Conservation (phyloP, 2,329 filamentous ascomycete genomes). For the Chaetomiaceae sp. region DNA sequence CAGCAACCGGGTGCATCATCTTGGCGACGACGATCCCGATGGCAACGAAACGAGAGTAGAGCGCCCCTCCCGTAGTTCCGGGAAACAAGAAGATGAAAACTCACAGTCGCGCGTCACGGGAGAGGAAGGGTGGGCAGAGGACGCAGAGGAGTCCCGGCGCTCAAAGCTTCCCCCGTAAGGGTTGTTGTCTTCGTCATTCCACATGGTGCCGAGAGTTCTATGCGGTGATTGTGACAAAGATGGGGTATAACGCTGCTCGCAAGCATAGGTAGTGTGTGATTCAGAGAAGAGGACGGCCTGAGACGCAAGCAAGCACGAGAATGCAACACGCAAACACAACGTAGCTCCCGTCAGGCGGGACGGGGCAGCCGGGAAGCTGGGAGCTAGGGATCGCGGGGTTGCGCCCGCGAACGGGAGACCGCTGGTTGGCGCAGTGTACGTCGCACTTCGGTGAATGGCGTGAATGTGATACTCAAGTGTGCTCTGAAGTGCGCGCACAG, state of each 20-base stretch:
- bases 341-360: background rate
- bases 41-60: background rate
- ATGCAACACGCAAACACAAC: background rate
- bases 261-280: constrained; percentile 1
- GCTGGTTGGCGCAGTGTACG: background rate
- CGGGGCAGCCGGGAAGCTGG: too few relatives aligned
- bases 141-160: constrained; percentile 72
- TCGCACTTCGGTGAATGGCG: background rate
- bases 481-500: background rate
- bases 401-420: background rate
- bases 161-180: constrained; percentile 90
- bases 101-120: constrained; percentile 53
- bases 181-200: constrained; percentile 99
- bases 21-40: too few relatives aligned
- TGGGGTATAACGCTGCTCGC: background rate
- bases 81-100: constrained; percentile 30
- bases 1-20: constrained; percentile 4
- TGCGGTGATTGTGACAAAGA: background rate
- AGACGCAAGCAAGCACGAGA: constrained; percentile 1
- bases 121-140: constrained; percentile 60
- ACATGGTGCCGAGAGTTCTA: constrained; percentile 54
- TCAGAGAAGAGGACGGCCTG: background rate
- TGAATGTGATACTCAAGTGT: too few relatives aligned
- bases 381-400: constrained; percentile 9
- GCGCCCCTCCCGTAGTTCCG: background rate